phyloP scores from a whole-genome alignment of 148 eudicot genomes.

The Suaeda aralocaspica region DNA sequence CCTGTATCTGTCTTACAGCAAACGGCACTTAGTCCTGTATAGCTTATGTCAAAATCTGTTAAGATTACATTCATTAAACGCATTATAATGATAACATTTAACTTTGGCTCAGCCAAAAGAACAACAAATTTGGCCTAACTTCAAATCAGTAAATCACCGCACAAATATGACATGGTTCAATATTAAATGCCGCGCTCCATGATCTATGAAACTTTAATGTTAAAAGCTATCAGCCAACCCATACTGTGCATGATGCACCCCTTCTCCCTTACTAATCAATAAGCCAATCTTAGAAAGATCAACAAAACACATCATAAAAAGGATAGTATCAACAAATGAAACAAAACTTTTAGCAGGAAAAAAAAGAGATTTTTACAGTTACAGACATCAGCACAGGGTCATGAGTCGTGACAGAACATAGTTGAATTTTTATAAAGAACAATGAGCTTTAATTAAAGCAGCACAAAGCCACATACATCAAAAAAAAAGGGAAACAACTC shows the following conservation, averaged over 20 bases:
- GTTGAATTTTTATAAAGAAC: neutral
- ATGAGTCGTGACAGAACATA: neutral
- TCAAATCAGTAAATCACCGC: neutral
- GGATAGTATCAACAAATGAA: too few relatives aligned
- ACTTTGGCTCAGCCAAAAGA: neutral
- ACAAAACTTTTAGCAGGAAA: too few relatives aligned
- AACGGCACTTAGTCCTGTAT: neutral
- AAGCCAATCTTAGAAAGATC: neutral
- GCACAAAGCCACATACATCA: neutral
- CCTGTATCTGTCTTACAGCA: neutral
- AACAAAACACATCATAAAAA: neutral
- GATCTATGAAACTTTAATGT: neutral
- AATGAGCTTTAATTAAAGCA: too few relatives aligned
- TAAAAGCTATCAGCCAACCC: neutral
- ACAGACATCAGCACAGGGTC: neutral
- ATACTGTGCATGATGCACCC: neutral
- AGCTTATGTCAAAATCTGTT: neutral
- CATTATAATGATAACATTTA: neutral
- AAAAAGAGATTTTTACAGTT: neutral
- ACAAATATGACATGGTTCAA: neutral
- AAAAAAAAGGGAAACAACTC: constrained; percentile 14
- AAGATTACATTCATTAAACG: neutral
- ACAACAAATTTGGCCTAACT: neutral
- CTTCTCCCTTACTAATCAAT: neutral
- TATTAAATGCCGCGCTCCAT: neutral